Evolutionary conservation across 768 basidiomycete genomes (phyloP).

Genomic region (Naematelia aurantialba): DNA sequence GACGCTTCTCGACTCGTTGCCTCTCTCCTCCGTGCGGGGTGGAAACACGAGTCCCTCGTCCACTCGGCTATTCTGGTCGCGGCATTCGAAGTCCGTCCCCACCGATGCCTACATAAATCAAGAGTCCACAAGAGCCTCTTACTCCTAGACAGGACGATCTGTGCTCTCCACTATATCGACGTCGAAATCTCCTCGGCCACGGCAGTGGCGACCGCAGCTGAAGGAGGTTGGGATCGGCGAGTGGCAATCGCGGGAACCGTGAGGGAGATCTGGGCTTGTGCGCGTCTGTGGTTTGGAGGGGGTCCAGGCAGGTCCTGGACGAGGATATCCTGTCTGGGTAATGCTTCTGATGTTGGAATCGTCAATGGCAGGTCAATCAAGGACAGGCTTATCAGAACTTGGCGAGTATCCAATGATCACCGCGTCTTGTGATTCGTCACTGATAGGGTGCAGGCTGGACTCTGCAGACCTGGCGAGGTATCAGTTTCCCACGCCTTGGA

Average conservation of each 20-base stretch:
- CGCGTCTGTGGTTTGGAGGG: not conserved
- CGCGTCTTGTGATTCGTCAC: too few relatives aligned
- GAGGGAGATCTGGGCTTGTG: not conserved
- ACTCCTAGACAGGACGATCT: not conserved
- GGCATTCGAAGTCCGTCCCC: not conserved
- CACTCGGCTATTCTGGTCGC: not conserved
- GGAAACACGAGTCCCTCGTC: not conserved
- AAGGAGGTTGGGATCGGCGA: too few relatives aligned
- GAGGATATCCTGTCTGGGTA: not conserved
- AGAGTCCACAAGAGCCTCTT: not conserved
- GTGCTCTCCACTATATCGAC: not conserved
- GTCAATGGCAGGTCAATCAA: not conserved
- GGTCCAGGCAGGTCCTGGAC: not conserved
- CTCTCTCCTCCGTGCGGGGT: not conserved
- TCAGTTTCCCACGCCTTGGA: too few relatives aligned
- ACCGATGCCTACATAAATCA: not conserved
- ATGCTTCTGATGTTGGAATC: too few relatives aligned
- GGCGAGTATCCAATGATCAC: too few relatives aligned
- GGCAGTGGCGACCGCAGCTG: too few relatives aligned
- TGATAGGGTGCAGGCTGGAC: too few relatives aligned
- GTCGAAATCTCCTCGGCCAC: too few relatives aligned
- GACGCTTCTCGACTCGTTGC: not conserved
- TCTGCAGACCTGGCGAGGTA: too few relatives aligned
- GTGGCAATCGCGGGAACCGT: not conserved
- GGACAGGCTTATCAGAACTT: not conserved